Evolutionary conservation across 352 stramenopile genomes (phyloP), one percentile per base, ranked within the genome.

Genomic region (Nothophytophthora sp.): DNA sequence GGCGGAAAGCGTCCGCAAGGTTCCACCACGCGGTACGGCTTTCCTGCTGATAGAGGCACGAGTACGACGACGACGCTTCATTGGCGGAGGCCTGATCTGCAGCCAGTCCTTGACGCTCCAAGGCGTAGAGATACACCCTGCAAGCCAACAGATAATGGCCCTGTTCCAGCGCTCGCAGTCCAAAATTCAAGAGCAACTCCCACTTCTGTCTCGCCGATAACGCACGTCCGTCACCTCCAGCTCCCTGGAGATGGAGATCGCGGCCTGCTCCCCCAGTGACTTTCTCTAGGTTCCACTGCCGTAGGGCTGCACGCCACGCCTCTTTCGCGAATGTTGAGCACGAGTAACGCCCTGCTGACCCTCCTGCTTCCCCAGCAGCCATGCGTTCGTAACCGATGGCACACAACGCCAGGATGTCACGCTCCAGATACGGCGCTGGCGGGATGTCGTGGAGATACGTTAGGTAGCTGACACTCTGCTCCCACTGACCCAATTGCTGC

Each of bases 141-240:
- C 66, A 80, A 5, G 59, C 55, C 8, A 92, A 32, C 10, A 90
- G 23, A 58, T 83, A 92, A 54, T 92, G 78, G 3, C 78, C 76
- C 15, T 72, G 48, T 3, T 41, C 18, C 10, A 53, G 35, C 5
- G 76, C 69, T 42, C 81, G 81, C 34, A 62, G 43, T 1, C 59
- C 78, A 9, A 92, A 51, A 24, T 83, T 70, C n/a, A 63, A 55
- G 10, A 87, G 56, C 39, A 87, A 36, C 27, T 76, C 71, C 61
- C 67, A 81, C 33, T 87, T 89, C 20, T 60, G 46, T 44, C 16
- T 51, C 3, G 20, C 41, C 20, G 15, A 52, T 30, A 52, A 35
- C 5, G 20, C 15, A 6, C 28, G 34, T 0, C 46, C 42, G 51
- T 45, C 32, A n/a, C 22, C 27, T 58, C 51, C 28, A 20, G 7